Percentiles rank a stretch among this genome's conserved stretches.
These are phyloP conservation scores for Cercophora samala DNA, from an alignment of 495 filamentous ascomycete species.

Conservation along the genomic window DNA sequence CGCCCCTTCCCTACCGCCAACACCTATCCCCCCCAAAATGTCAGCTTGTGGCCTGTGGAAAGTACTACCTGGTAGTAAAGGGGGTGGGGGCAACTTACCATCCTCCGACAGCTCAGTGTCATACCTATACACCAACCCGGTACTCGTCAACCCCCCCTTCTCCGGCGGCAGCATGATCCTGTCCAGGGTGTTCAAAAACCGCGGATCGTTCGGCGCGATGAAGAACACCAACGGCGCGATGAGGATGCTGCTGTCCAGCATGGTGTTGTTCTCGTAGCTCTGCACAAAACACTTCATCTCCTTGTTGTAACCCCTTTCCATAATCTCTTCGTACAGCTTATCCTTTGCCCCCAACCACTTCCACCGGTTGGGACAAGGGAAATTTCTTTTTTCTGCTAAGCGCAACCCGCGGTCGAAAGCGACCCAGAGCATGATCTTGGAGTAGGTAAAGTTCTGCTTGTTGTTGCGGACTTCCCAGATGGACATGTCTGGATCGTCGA, in stretches of 20 bases:
- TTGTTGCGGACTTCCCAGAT: constrained; percentile 74
- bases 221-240: constrained; percentile 75
- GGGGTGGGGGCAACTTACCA: constrained; percentile 39
- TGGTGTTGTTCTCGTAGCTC: constrained; percentile 64
- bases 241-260: constrained; percentile 66
- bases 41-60: background rate
- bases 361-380: constrained; percentile 64
- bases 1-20: constrained; percentile 69
- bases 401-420: constrained; percentile 69
- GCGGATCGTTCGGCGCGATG: constrained; percentile 67
- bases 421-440: constrained; percentile 74
- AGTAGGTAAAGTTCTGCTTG: constrained; percentile 70
- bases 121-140: constrained; percentile 69
- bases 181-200: constrained; percentile 67
- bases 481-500: constrained; percentile 64
- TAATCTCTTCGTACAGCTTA: constrained; percentile 66
- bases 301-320: constrained; percentile 64
- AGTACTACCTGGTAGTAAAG: background rate
- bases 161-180: constrained; percentile 62
- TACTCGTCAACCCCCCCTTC: constrained; percentile 67
- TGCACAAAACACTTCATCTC: constrained; percentile 65
- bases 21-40: constrained; percentile 42
- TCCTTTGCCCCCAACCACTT: constrained; percentile 62
- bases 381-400: constrained; percentile 63
- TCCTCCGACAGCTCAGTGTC: constrained; percentile 62